These are phyloP conservation scores for Eucalyptus regnans DNA, from an alignment of 345 rosid genomes.

Conservation along the genomic window DNA sequence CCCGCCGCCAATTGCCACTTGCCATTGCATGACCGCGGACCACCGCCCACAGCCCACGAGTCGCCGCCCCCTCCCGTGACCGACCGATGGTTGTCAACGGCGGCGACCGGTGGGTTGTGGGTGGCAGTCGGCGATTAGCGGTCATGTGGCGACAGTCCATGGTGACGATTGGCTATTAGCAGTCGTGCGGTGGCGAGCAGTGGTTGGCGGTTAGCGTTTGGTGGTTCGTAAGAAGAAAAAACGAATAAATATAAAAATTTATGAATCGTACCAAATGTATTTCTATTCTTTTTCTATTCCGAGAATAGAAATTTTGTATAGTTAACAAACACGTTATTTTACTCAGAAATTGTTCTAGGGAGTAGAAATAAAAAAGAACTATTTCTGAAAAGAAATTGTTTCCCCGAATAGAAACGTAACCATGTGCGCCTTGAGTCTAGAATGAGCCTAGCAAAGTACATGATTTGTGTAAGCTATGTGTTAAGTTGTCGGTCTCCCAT, in stretches of 20 bases:
- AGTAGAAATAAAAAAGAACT: no score
- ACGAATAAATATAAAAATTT: no score
- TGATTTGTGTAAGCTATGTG: not conserved
- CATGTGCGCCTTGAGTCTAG: no score
- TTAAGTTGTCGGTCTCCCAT: not conserved
- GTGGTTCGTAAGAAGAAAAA: accelerated
- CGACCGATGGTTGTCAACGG: accelerated
- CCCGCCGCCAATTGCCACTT: no score
- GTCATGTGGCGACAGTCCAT: accelerated
- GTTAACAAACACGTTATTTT: accelerated
- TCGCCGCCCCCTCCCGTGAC: accelerated
- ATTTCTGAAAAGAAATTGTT: no score
- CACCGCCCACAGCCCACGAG: accelerated
- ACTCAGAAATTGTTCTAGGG: accelerated
- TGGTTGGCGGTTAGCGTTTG: accelerated
- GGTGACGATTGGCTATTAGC: accelerated
- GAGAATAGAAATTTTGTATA: no score
- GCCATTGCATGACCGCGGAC: accelerated
- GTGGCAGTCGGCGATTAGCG: accelerated
- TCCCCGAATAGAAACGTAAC: no score
- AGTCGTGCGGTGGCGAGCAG: accelerated
- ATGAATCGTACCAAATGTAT: no score
- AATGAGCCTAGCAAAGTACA: not conserved
- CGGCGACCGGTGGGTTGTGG: accelerated
- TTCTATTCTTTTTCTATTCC: no score